Conservation (phyloP, 768 basidiomycete species). For the Russula brevipes region DNA sequence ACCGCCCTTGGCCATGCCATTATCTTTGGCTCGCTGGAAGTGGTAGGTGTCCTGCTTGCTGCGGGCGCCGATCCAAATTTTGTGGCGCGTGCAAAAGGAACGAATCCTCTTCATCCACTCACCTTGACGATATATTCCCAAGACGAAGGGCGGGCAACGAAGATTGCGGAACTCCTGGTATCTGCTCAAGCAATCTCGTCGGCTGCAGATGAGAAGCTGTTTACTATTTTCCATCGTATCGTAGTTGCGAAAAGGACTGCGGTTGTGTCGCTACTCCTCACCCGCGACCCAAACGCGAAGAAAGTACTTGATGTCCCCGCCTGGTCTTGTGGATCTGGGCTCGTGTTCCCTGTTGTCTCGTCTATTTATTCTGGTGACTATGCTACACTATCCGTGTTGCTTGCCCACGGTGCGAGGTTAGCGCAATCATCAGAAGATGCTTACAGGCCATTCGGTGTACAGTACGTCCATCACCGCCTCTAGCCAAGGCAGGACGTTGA, state of each 20-base stretch:
- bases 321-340: not conserved
- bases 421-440: slow-evolving; percentile 28
- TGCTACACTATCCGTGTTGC: slow-evolving; percentile 30
- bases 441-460: slow-evolving; percentile 27
- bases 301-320: slow-evolving; percentile 30
- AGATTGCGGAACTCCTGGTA: slow-evolving; percentile 31
- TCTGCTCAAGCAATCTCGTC: slow-evolving; percentile 31
- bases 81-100: slow-evolving; percentile 32
- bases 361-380: slow-evolving; percentile 28
- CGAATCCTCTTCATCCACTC: slow-evolving; percentile 29
- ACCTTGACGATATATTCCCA: slow-evolving; percentile 28
- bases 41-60: slow-evolving; percentile 43
- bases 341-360: slow-evolving; percentile 30
- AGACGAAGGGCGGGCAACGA: slow-evolving; percentile 26
- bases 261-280: slow-evolving; percentile 30
- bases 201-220: slow-evolving; percentile 29
- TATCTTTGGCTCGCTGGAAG: slow-evolving; percentile 40
- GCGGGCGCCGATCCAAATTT: slow-evolving; percentile 45
- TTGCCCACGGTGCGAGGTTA: slow-evolving; percentile 32
- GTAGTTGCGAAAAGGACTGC: slow-evolving; percentile 27
- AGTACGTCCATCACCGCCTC: not conserved
- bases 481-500: not conserved
- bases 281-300: slow-evolving; percentile 31
- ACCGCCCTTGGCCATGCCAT: slow-evolving; percentile 50
- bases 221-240: slow-evolving; percentile 33